Percentiles rank a stretch among this genome's conserved stretches.
Conservation (phyloP, 2,329 filamentous ascomycete genomes). For the Neocatenulostroma microsporum region DNA sequence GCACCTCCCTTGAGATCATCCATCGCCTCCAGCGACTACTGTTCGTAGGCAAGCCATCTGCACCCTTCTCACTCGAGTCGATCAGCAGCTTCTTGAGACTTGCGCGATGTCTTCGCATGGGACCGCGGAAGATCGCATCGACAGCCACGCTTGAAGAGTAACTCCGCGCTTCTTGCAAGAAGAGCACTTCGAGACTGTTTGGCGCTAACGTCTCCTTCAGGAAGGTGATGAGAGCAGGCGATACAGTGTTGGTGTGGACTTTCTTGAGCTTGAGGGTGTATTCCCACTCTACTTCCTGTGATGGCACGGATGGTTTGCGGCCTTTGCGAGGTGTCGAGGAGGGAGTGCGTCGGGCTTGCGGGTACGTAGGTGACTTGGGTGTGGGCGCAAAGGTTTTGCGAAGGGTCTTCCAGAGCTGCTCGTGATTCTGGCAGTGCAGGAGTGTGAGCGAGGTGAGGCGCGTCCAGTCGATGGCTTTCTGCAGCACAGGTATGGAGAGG, state of each 20-base stretch:
- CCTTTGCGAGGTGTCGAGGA: constrained; percentile 25
- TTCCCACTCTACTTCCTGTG: constrained; percentile 21
- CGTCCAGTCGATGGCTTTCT: constrained; percentile 67
- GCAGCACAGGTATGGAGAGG: constrained; percentile 63
- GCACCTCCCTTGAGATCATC: constrained; percentile 61
- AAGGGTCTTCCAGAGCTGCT: constrained; percentile 66
- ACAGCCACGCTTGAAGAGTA: constrained; percentile 55
- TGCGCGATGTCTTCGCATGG: constrained; percentile 60
- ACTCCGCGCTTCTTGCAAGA: constrained; percentile 58
- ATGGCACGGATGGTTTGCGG: constrained; percentile 10
- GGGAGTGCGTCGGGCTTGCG: constrained; percentile 24
- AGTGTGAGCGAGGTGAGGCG: constrained; percentile 64
- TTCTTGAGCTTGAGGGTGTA: constrained; percentile 63
- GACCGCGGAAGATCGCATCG: constrained; percentile 62
- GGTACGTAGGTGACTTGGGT: constrained; percentile 31
- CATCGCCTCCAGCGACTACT: constrained; percentile 56
- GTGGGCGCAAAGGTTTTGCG: constrained; percentile 45
- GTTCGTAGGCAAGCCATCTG: constrained; percentile 32
- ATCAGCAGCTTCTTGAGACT: constrained; percentile 68
- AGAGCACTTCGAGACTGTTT: constrained; percentile 70
- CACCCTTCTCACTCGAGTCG: constrained; percentile 52
- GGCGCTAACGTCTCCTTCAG: constrained; percentile 70
- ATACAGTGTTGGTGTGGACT: constrained; percentile 67
- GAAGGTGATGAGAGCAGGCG: constrained; percentile 61
- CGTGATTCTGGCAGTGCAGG: constrained; percentile 63